Evolutionary conservation across 352 stramenopile species (phyloP), one percentile per base, ranked within the genome.

Genomic region (Globisporangium megalacanthum): DNA sequence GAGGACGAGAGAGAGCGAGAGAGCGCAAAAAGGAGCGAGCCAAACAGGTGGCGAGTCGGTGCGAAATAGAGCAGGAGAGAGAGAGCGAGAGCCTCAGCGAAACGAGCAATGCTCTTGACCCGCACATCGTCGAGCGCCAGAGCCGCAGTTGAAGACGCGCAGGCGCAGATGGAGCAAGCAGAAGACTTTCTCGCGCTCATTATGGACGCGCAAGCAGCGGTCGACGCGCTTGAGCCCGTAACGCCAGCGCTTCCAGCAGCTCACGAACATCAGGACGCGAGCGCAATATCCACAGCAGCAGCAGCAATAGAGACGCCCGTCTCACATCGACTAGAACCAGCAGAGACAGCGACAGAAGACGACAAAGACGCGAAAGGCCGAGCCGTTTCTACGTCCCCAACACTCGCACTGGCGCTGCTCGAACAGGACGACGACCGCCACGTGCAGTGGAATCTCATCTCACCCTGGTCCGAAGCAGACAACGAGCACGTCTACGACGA

Each of bases 381-480:
- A 10, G 35, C 15, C 17, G 13, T 25, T 3, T 5, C 4, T 13
- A 20, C 14, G 9, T 31, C 41, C 7, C 41, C 49, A 9, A 31
- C 52, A 15, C 51, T 55, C 1, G 9, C 37, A 4, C 25, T 64
- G 0, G 29, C 31, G 14, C 31, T 63, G 22, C 13, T 58, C 7
- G 52, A 59, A 13, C 29, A 19, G 25, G 25, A 29, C 39, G 36
- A 36, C 7, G 45, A 39, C 19, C 44, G 8, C 36, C 36, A 22
- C 0, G 35, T 67, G 36, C 66, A 72, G 42, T 83, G 68, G 70
- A 64, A 57, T 45, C 64, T 89, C 48, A 73, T 89, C 33, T 89
- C 79, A 31, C 79, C 79, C 13, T 83, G 66, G 56, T 86, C 72
- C 9, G 65, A 71, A 46, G 54, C 46, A 6, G 36, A 50, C 14